phyloP scores from a whole-genome alignment of 495 filamentous ascomycete species.

The Trypethelium eluteriae region DNA sequence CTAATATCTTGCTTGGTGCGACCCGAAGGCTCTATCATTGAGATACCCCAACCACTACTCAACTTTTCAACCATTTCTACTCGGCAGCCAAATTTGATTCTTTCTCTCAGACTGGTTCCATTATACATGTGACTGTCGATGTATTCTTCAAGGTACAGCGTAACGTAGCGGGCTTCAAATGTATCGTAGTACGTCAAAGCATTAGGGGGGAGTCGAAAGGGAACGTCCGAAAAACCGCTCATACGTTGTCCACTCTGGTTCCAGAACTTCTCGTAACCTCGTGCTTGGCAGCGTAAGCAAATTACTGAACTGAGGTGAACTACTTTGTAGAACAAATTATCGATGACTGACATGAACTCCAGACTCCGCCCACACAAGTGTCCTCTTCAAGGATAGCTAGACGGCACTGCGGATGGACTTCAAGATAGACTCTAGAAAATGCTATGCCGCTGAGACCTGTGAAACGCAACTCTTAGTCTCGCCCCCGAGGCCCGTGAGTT shows the following conservation, averaged over 20 bases:
- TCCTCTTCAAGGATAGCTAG: not conserved
- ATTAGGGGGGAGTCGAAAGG: conserved; percentile 26
- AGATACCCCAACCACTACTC: conserved; percentile 7
- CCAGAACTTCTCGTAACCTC: conserved; percentile 38
- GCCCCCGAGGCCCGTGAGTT: not conserved
- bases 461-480: not conserved
- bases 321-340: no score
- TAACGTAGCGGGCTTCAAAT: conserved; percentile 38
- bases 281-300: not conserved
- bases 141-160: conserved; percentile 40
- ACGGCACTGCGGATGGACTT: not conserved
- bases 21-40: not conserved
- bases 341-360: not conserved
- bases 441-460: not conserved
- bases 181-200: conserved; percentile 29
- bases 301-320: no score
- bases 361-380: not conserved
- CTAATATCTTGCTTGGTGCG: not conserved
- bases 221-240: conserved; percentile 37
- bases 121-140: conserved; percentile 23
- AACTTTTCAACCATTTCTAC: conserved; percentile 9
- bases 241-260: conserved; percentile 37
- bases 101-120: not conserved
- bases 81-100: conserved; percentile 10
- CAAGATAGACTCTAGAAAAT: not conserved